Evolutionary conservation across 352 stramenopile genomes (phyloP), one percentile per base, ranked within the genome.

Genomic region (Globisporangium cystogenes): DNA sequence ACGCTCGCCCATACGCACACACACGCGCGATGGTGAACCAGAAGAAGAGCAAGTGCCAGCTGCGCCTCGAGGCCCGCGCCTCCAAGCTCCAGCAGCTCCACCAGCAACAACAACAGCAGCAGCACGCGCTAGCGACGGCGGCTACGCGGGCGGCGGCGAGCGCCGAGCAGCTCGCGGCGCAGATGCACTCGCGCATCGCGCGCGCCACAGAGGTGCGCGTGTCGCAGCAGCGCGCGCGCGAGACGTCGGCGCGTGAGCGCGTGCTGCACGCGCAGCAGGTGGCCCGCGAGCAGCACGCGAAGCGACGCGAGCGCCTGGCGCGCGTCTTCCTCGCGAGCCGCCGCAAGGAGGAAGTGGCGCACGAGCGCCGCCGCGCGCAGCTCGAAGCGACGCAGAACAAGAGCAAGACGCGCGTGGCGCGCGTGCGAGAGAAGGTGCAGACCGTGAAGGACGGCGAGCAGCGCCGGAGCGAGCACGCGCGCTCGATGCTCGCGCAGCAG

Each of bases 1-100:
- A 26, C 5, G 14, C 40, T n/a, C n/a, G n/a, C n/a, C n/a, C n/a
- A n/a, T n/a, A n/a, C n/a, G n/a, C n/a, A n/a, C n/a, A n/a, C n/a
- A 2, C 50, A 35, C 18, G 10, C 16, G 18, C 16, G 8, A 87
- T 87, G 76, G 74, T 67, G 45, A 80, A 79, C 62, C 61, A 72
- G 50, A 65, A 63, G 8, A 87, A 91, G 57, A 86, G 72, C 65
- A 76, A 68, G 60, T 91, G 81, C 51, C 81, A 91, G 47, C 51
- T 85, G 27, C 81, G 81, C 1, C 66, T 91, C 7, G 81, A 91
- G 39, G 73, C 72, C 43, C 57, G 69, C 16, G 66, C 66, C 23
- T 72, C 68, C 54, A 50, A 68, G 42, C n/a, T 54, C 14, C 43
- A 37, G 16, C 40, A 52, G 20, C 26, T 29, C 3, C 26, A 29